Evolutionary conservation across 768 basidiomycete species (phyloP), one percentile per base, ranked within the genome.

Genomic region (Candolleomyces eurysporus): DNA sequence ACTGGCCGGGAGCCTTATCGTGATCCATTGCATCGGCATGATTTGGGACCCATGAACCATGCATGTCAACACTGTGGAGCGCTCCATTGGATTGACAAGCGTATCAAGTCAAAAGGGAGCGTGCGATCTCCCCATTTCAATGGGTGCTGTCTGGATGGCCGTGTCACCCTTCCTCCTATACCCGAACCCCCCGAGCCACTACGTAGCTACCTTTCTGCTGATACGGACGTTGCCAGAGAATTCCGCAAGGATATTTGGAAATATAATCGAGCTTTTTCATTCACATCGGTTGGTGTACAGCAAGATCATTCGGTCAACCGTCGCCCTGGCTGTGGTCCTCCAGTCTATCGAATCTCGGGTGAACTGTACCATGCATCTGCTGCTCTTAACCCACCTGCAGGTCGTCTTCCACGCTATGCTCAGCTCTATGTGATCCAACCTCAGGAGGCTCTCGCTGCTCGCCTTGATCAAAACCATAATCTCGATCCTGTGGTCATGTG

Each of bases 341-440:
- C n/a, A n/a, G n/a, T n/a, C n/a, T n/a, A n/a, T n/a, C n/a, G n/a
- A n/a, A n/a, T n/a, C n/a, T n/a, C n/a, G n/a, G n/a, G n/a, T n/a
- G n/a, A n/a, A n/a, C n/a, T n/a, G n/a, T n/a, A n/a, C n/a, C n/a
- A n/a, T n/a, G n/a, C n/a, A n/a, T n/a, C n/a, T n/a, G n/a, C n/a
- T n/a, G n/a, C n/a, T n/a, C n/a, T n/a, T n/a, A n/a, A n/a, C n/a
- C n/a, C n/a, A n/a, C n/a, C 14, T 19, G 26, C 22, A 16, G 60
- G 58, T 16, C 11, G 21, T 22, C 17, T 16, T n/a, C 67, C 65
- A 7, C 16, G 21, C 5, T 68, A 58, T 63, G 57, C 63, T 11
- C 67, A 68, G 58, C 59, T 68, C 31, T 68, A 63, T 40, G 57
- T 68, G 26, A 50, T 58, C 48, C 63, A 68, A 48, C 57, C 61